These are phyloP conservation scores for Hansfordia pulvinata DNA, from an alignment of 2,329 filamentous ascomycete genomes.

Conservation along the genomic window DNA sequence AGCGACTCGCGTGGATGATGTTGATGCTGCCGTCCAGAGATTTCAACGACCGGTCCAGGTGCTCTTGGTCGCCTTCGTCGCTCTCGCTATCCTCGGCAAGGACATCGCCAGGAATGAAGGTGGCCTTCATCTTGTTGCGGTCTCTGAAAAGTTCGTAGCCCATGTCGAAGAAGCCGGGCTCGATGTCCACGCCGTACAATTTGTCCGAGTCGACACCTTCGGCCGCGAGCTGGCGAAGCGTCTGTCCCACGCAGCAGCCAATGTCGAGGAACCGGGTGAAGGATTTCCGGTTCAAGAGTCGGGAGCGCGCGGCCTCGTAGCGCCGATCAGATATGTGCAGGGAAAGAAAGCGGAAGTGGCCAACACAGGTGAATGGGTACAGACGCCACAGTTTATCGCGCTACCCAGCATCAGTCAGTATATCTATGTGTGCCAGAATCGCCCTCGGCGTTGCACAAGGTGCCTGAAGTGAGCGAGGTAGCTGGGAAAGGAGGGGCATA, in stretches of 20 bases:
- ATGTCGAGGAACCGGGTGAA: slow-evolving; percentile 30
- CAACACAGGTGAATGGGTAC: slow-evolving; percentile 29
- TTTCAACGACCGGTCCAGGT: too few relatives aligned
- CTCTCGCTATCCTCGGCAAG: slow-evolving; percentile 12
- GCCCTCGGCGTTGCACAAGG: slow-evolving; percentile 1
- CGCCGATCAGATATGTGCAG: slow-evolving; percentile 24
- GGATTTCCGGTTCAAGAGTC: slow-evolving; percentile 23
- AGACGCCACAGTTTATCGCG: slow-evolving; percentile 31
- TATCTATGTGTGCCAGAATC: neutral
- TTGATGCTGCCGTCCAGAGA: slow-evolving; percentile 25
- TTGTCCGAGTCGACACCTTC: slow-evolving; percentile 33
- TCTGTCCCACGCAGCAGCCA: slow-evolving; percentile 36
- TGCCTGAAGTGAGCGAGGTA: neutral
- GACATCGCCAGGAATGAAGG: slow-evolving; percentile 37
- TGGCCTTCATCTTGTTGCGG: slow-evolving; percentile 26
- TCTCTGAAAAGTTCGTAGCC: slow-evolving; percentile 54
- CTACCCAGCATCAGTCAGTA: slow-evolving; percentile 13
- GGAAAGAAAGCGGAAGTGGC: slow-evolving; percentile 34
- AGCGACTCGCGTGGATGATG: slow-evolving; percentile 33
- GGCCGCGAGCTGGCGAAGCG: slow-evolving; percentile 31
- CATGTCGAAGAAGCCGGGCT: slow-evolving; percentile 36
- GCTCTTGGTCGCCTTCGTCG: slow-evolving; percentile 20
- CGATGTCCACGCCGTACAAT: slow-evolving; percentile 35
- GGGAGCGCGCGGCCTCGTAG: slow-evolving; percentile 26
- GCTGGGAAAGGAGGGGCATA: slow-evolving; percentile 4